These are phyloP conservation scores for Aschersonia sp. DNA, from an alignment of 2,329 filamentous ascomycete genomes.

Conservation along the genomic window DNA sequence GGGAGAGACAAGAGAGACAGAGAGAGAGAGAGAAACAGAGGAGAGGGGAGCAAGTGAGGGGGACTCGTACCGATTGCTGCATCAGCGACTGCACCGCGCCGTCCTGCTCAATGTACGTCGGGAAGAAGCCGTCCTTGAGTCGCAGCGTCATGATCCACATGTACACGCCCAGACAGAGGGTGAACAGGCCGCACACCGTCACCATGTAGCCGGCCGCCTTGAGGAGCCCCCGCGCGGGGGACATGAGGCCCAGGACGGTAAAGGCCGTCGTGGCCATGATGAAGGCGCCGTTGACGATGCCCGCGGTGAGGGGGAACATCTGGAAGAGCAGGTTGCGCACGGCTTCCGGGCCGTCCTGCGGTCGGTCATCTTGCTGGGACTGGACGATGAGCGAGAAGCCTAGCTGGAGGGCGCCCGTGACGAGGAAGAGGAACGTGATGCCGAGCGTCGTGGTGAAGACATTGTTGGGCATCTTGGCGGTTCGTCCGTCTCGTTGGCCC, in stretches of 20 bases:
- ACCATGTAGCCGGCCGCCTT: slow-evolving; percentile 54
- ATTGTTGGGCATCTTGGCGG: slow-evolving; percentile 35
- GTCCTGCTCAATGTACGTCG: slow-evolving; percentile 45
- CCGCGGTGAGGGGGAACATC: slow-evolving; percentile 44
- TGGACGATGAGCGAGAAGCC: slow-evolving; percentile 39
- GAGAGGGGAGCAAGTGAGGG: background rate
- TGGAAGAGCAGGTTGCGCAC: slow-evolving; percentile 37
- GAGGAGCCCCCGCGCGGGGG: slow-evolving; percentile 53
- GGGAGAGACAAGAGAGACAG: background rate
- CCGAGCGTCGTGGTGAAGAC: slow-evolving; percentile 34
- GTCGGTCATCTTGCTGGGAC: slow-evolving; percentile 26
- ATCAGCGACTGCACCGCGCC: slow-evolving; percentile 49
- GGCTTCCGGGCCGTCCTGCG: slow-evolving; percentile 30
- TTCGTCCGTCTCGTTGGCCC: background rate
- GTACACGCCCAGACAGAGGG: slow-evolving; percentile 47
- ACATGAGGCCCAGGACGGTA: slow-evolving; percentile 57
- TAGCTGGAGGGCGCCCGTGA: slow-evolving; percentile 38
- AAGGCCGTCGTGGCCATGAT: slow-evolving; percentile 56
- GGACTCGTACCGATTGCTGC: slow-evolving; percentile 45
- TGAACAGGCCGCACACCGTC: slow-evolving; percentile 47
- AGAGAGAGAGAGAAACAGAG: background rate
- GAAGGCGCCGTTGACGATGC: slow-evolving; percentile 57
- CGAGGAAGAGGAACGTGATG: slow-evolving; percentile 35
- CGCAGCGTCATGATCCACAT: slow-evolving; percentile 63
- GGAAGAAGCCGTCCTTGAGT: slow-evolving; percentile 46